phyloP scores from a whole-genome alignment of 805 yeast species.

The Wickerhamiella sergipiensis region DNA sequence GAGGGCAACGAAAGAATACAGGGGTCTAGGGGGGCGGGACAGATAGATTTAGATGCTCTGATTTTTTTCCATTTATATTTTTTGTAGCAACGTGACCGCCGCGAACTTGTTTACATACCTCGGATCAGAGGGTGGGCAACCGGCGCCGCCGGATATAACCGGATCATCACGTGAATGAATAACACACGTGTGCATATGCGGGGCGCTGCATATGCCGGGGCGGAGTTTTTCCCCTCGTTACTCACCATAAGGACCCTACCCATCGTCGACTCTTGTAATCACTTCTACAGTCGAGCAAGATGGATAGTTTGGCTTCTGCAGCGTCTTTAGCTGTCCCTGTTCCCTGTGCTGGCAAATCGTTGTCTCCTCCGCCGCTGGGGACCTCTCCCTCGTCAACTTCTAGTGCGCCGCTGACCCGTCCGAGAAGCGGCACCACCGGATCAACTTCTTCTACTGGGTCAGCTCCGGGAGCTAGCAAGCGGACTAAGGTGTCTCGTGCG shows the following conservation, averaged over 20 bases:
- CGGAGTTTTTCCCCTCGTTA: background rate
- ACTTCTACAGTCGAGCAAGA: background rate
- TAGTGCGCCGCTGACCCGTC: background rate
- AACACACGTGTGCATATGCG: background rate
- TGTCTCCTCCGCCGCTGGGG: background rate
- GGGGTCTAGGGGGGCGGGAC: no score
- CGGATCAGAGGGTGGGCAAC: background rate
- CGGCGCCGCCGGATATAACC: conserved; percentile 1
- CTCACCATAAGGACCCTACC: background rate
- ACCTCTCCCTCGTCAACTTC: background rate
- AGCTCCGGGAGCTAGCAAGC: conserved; percentile 4
- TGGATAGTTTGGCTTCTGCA: background rate
- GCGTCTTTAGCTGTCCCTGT: background rate
- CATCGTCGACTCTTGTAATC: background rate
- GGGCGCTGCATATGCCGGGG: background rate
- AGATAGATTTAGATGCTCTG: no score
- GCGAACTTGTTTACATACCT: no score
- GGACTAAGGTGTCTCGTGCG: conserved; percentile 19
- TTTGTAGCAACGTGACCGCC: no score
- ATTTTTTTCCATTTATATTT: no score
- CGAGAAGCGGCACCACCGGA: background rate
- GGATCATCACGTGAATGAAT: conserved; percentile 1
- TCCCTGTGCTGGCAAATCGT: background rate
- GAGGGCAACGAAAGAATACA: no score
- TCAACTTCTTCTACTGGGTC: background rate